Conservation (phyloP, 2,329 filamentous ascomycete genomes). For the Epichloe sp. region DNA sequence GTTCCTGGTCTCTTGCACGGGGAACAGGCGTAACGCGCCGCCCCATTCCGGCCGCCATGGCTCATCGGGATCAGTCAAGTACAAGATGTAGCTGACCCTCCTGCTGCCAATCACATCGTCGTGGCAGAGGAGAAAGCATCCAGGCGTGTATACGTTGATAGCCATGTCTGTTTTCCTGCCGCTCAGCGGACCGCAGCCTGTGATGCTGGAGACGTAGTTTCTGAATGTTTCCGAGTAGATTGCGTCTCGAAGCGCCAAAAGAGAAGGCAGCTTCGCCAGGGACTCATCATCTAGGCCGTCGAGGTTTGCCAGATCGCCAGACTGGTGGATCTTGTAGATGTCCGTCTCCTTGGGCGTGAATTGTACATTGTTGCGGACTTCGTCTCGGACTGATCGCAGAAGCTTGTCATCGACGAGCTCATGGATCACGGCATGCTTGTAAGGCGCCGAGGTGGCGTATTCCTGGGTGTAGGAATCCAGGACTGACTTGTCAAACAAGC, state of each 20-base stretch:
- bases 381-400: conserved; percentile 72
- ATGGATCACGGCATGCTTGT: conserved; percentile 86
- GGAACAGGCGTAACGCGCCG: conserved; percentile 79
- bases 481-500: conserved; percentile 48
- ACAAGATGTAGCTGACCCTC: conserved; percentile 92
- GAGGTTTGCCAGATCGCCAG: conserved; percentile 90
- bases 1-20: conserved; percentile 45
- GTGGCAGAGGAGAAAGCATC: conserved; percentile 89
- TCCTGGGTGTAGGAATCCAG: conserved; percentile 45
- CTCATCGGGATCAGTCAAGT: conserved; percentile 81
- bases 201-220: conserved; percentile 76
- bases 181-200: conserved; percentile 73
- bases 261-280: conserved; percentile 71
- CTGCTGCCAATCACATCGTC: conserved; percentile 98
- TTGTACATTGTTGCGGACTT: conserved; percentile 80
- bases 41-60: conserved; percentile 90
- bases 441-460: conserved; percentile 55
- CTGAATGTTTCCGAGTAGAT: conserved; percentile 86
- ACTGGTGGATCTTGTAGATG: conserved; percentile 99
- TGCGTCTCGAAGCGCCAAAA: conserved; percentile 85
- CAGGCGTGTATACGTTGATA: conserved; percentile 95
- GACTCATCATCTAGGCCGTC: conserved; percentile 84
- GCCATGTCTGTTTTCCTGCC: conserved; percentile 97
- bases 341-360: conserved; percentile 99
- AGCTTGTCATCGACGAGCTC: conserved; percentile 67